phyloP scores from a whole-genome alignment of 2,329 filamentous ascomycete species.

The Malbranchea zuffiana region DNA sequence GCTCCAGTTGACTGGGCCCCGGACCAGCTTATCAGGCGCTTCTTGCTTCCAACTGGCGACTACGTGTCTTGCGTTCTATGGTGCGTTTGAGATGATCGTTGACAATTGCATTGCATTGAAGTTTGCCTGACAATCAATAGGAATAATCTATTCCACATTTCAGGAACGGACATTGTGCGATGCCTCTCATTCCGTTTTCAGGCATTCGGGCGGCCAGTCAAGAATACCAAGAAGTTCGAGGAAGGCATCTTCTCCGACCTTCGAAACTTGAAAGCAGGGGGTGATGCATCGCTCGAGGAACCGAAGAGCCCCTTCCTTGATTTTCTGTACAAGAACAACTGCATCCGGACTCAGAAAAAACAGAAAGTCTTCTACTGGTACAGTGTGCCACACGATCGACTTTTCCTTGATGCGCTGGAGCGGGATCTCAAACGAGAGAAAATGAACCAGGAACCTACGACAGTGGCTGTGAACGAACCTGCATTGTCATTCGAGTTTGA shows the following conservation, averaged over 20 bases:
- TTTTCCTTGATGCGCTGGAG: conserved; percentile 95
- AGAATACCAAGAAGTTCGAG: conserved; percentile 99
- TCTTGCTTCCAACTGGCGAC: conserved; percentile 91
- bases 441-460: conserved; percentile 97
- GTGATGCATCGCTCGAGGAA: conserved; percentile 94
- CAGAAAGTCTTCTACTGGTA: conserved; percentile 99
- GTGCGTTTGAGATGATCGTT: no score
- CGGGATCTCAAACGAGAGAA: conserved; percentile 97
- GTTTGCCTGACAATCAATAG: conserved; percentile 30
- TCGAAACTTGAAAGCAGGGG: conserved; percentile 95
- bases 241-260: conserved; percentile 98
- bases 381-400: conserved; percentile 91
- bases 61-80: conserved; percentile 98
- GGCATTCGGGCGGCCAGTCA: conserved; percentile 93
- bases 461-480: conserved; percentile 90
- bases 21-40: conserved; percentile 92
- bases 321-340: conserved; percentile 99
- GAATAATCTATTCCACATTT: conserved; percentile 99
- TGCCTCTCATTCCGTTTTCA: conserved; percentile 97
- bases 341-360: conserved; percentile 99
- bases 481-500: conserved; percentile 98
- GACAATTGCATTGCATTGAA: conserved; percentile 4
- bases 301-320: conserved; percentile 97
- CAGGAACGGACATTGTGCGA: conserved; percentile 95
- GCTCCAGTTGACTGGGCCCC: conserved; percentile 95